Evolutionary conservation across 768 basidiomycete species (phyloP).

Genomic region (Kwoniella sp.): DNA sequence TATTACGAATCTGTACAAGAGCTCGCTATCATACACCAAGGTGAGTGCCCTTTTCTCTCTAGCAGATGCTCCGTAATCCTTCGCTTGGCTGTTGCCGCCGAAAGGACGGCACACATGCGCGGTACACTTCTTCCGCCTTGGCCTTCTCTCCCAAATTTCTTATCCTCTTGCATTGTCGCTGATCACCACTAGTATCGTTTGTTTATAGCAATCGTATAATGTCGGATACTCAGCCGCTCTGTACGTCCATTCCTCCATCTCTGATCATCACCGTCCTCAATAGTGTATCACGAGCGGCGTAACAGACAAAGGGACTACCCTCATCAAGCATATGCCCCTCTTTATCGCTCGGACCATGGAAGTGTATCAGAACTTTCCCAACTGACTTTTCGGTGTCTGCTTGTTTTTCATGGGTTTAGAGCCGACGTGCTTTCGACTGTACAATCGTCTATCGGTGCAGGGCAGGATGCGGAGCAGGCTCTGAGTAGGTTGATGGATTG

Average conservation of each 20-base stretch:
- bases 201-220: conserved; percentile 49
- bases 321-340: background rate
- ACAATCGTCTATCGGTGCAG: conserved; percentile 41
- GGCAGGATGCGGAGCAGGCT: conserved; percentile 41
- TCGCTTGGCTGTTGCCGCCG: conserved; percentile 16
- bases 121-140: too few relatives aligned
- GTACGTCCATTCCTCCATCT: conserved; percentile 31
- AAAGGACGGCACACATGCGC: too few relatives aligned
- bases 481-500: conserved; percentile 49
- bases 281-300: background rate
- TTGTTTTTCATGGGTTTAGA: conserved; percentile 12
- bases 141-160: too few relatives aligned
- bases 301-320: background rate
- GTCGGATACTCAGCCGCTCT: conserved; percentile 44
- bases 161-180: background rate
- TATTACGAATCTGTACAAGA: conserved; percentile 51
- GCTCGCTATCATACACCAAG: conserved; percentile 44
- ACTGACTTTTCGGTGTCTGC: conserved; percentile 4
- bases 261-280: too few relatives aligned
- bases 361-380: background rate
- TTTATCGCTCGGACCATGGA: background rate
- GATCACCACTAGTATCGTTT: too few relatives aligned
- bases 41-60: conserved; percentile 22
- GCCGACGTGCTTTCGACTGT: conserved; percentile 46
- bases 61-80: background rate